phyloP scores from a whole-genome alignment of 2,329 filamentous ascomycete species.

The Trichoderma gracile region DNA sequence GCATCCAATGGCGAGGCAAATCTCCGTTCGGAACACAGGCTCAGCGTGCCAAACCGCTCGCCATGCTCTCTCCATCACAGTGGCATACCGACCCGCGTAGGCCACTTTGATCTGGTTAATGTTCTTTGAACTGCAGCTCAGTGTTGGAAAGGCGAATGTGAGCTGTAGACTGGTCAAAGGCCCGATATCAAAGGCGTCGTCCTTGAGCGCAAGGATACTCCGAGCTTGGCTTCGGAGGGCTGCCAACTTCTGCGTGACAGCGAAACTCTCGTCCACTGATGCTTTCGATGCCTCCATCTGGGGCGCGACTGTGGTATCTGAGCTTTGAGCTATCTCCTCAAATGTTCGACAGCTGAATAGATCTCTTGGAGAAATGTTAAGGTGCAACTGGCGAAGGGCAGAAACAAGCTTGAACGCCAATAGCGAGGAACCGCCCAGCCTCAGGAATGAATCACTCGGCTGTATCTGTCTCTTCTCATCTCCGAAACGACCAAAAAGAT shows the following conservation, averaged over 20 bases:
- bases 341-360: conserved; percentile 19
- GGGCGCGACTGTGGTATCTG: fast-evolving
- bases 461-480: background rate
- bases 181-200: background rate
- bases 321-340: background rate
- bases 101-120: conserved; percentile 19
- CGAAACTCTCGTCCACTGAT: background rate
- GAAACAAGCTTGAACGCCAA: conserved; percentile 19
- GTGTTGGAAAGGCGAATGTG: conserved; percentile 8
- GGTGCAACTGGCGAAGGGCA: conserved; percentile 7
- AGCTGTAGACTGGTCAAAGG: conserved; percentile 23
- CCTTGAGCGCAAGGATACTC: background rate
- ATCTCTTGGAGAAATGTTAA: conserved; percentile 3
- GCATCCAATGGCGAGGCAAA: conserved; percentile 14
- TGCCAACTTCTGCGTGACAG: background rate
- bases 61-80: conserved; percentile 23
- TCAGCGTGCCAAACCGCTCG: conserved; percentile 19
- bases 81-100: background rate
- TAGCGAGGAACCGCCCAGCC: conserved; percentile 21
- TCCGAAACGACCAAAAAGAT: background rate
- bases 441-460: conserved; percentile 9
- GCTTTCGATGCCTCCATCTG: background rate
- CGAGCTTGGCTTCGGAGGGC: background rate
- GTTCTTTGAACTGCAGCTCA: background rate
- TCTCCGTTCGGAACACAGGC: conserved; percentile 15